Base-by-base conservation (phyloP, 306 rosid species). In the Datisca glomerata region DNA sequence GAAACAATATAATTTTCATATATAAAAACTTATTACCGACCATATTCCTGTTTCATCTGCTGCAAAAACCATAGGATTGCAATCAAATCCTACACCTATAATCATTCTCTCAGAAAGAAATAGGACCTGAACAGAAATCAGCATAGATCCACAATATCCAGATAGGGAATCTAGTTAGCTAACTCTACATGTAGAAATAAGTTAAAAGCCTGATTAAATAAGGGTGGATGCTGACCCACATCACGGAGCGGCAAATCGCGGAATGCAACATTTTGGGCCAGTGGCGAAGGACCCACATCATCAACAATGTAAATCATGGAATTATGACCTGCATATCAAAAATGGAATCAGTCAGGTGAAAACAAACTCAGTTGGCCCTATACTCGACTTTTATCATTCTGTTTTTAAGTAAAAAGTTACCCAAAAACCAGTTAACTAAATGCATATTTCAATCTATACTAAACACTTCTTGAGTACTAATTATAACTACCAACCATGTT, bases 201-300 rank as follows among this genome's bases (percentile, higher is more conserved):
- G 17, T 17, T 17, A 29, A 43, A 44, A 49, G 65, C 60, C 43
- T n/a, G n/a, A n/a, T 53, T 51, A 39, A 61, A 67, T 62, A 53
- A 71, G 74, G 78, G 59, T 49, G 91, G 93, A 80, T 80, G 95
- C 95, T 89, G 84, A 89, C 98, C 98, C 95, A 89, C 98, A 84
- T 89, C 98, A 75, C 93, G 91, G 50, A 89, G 93, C 28, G 98
- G 98, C 77, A 84, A 69, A 73, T 89, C 86, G 55, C 93, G 93
- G 59, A 70, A 72, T 47, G 93, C 69, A 21, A 89, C 81, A 59
- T 52, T 84, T 67, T 89, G 98, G 33, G 93, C 89, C 80, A 77
- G 65, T 55, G 98, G 95, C 59, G 98, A 84, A 60, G 92, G 91
- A 20, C 95, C 98, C 46, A 89, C 73, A 19, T 80, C 93, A 68